Conservation (phyloP, 2,329 filamentous ascomycete species). For the Microascus cirrosus region DNA sequence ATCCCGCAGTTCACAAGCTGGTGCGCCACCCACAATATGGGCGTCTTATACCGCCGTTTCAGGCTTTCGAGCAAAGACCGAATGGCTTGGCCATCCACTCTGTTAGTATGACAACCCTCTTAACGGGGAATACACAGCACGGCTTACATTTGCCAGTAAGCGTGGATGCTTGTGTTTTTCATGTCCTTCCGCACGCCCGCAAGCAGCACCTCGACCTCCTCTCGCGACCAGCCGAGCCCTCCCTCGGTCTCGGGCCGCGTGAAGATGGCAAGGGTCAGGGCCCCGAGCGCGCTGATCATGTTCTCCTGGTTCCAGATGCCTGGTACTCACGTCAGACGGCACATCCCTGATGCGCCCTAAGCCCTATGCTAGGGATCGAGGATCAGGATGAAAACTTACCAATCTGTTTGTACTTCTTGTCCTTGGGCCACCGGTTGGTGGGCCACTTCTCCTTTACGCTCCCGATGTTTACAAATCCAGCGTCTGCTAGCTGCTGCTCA, state of each 20-base stretch:
- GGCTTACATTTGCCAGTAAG: constrained; percentile 20
- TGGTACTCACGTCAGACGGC: not conserved
- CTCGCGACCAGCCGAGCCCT: constrained; percentile 15
- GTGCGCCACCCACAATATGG: too few relatives aligned
- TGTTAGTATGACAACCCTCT: not conserved
- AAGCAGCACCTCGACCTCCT: constrained; percentile 16
- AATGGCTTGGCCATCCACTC: not conserved
- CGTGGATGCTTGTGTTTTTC: constrained; percentile 16
- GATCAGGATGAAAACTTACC: too few relatives aligned
- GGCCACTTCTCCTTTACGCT: constrained; percentile 38
- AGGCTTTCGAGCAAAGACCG: not conserved
- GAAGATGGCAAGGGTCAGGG: constrained; percentile 18
- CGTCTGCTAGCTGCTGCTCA: constrained; percentile 29
- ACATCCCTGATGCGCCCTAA: not conserved
- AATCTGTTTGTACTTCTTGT: constrained; percentile 37
- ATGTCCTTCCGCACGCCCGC: constrained; percentile 17
- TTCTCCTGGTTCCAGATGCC: constrained; percentile 16
- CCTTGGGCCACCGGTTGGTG: constrained; percentile 37
- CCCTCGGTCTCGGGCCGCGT: constrained; percentile 12
- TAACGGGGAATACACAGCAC: too few relatives aligned
- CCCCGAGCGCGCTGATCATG: constrained; percentile 14
- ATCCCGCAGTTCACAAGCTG: too few relatives aligned
- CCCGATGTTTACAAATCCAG: constrained; percentile 40
- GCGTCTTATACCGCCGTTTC: not conserved
- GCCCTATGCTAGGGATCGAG: not conserved